Conservation (phyloP, 75 land plant species). For the Cryptomeria japonica region DNA sequence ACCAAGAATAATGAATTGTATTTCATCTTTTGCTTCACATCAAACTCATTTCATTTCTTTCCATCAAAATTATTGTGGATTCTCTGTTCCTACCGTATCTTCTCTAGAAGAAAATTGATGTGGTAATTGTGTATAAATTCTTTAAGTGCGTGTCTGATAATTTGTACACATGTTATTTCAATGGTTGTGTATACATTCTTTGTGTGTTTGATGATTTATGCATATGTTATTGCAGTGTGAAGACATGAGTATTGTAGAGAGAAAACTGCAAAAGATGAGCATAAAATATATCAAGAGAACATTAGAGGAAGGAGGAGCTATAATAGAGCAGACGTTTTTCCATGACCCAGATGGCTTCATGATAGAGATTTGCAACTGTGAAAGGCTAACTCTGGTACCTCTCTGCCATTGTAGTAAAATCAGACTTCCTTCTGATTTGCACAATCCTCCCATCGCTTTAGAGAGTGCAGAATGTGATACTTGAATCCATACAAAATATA, state of each 20-base stretch:
- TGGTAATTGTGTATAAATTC: background rate
- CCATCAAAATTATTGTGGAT: background rate
- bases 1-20: no score
- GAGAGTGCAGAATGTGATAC: background rate
- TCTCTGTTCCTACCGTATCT: background rate
- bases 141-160: background rate
- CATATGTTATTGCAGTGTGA: constrained; percentile 32
- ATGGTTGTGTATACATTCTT: no score
- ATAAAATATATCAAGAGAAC: constrained; percentile 33
- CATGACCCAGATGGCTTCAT: constrained; percentile 77
- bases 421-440: constrained; percentile 25
- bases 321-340: constrained; percentile 72
- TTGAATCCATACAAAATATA: no score
- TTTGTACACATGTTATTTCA: no score
- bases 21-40: no score
- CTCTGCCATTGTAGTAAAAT: constrained; percentile 18
- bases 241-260: constrained; percentile 39
- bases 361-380: constrained; percentile 82
- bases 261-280: constrained; percentile 27
- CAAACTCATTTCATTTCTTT: no score
- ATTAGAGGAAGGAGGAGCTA: constrained; percentile 36
- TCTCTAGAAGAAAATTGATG: background rate
- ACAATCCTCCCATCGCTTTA: constrained; percentile 23
- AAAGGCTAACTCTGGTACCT: constrained; percentile 54
- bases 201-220: background rate